phyloP scores from a whole-genome alignment of 1,284 basidiomycete species.

The Athelia sp. region DNA sequence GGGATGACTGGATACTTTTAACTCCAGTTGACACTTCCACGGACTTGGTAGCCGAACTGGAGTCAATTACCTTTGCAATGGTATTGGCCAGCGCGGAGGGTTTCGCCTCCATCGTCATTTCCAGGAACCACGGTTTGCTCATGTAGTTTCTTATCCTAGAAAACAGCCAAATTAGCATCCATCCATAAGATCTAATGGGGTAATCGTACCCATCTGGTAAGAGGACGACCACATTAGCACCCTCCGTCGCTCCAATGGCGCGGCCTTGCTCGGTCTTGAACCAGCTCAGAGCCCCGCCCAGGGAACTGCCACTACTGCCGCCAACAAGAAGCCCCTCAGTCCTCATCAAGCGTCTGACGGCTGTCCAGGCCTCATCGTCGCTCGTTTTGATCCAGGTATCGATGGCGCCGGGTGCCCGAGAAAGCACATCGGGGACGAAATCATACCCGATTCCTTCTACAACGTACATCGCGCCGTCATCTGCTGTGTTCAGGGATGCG shows the following conservation, averaged over 20 bases:
- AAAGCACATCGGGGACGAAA: slow-evolving; percentile 82
- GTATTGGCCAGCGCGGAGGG: slow-evolving; percentile 44
- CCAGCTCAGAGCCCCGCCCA: slow-evolving; percentile 78
- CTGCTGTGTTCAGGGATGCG: slow-evolving; percentile 54
- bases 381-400: slow-evolving; percentile 84
- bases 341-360: slow-evolving; percentile 78
- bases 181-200: background rate
- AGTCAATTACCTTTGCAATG: slow-evolving; percentile 40
- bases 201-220: slow-evolving; percentile 80
- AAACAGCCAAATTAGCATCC: slow-evolving; percentile 2
- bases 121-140: slow-evolving; percentile 85
- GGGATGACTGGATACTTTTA: no score
- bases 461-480: slow-evolving; percentile 62
- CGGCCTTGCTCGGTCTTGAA: slow-evolving; percentile 67
- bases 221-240: slow-evolving; percentile 85
- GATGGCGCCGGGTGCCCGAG: slow-evolving; percentile 47
- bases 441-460: slow-evolving; percentile 97
- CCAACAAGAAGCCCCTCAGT: slow-evolving; percentile 88
- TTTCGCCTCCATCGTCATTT: slow-evolving; percentile 54
- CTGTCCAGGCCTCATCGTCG: slow-evolving; percentile 79
- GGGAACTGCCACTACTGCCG: slow-evolving; percentile 84
- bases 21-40: no score
- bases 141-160: slow-evolving; percentile 91
- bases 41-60: background rate
- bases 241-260: slow-evolving; percentile 62